Conservation (phyloP, 257 asterid genomes). For the Galeopsis tetrahit region DNA sequence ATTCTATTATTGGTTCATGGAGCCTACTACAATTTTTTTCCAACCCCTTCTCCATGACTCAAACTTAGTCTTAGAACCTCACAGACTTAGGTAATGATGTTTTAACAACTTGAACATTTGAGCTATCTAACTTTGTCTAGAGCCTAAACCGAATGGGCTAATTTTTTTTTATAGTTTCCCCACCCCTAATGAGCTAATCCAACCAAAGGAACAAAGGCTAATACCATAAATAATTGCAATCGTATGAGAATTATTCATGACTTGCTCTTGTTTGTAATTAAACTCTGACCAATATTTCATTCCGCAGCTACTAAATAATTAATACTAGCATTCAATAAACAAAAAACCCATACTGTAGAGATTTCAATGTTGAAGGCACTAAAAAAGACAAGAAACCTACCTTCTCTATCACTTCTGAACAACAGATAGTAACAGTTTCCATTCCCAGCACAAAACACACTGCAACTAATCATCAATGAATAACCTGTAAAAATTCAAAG, state of each 20-base stretch:
- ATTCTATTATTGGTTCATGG: too few relatives aligned
- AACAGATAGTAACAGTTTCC: conserved; percentile 38
- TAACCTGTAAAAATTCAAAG: conserved; percentile 42
- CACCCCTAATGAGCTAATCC: too few relatives aligned
- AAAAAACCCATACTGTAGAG: not conserved
- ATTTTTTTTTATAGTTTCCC: too few relatives aligned
- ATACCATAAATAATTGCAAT: not conserved
- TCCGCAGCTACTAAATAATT: conserved; percentile 1
- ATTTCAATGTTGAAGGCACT: not conserved
- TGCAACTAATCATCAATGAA: conserved; percentile 51
- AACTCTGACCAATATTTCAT: conserved; percentile 5
- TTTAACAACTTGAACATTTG: too few relatives aligned
- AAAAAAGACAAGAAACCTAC: conserved; percentile 12
- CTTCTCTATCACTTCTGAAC: conserved; percentile 40
- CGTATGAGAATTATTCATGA: not conserved
- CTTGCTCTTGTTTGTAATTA: not conserved
- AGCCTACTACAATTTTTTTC: too few relatives aligned
- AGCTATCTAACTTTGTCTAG: too few relatives aligned
- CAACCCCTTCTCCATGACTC: too few relatives aligned
- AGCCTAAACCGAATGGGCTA: too few relatives aligned
- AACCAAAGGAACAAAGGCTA: not conserved
- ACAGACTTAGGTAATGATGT: too few relatives aligned
- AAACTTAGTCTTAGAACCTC: too few relatives aligned
- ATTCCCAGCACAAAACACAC: conserved; percentile 41
- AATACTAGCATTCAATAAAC: conserved; percentile 4